These are phyloP conservation scores for Phaffomyces opuntiae DNA, from an alignment of 805 yeast species.

Conservation along the genomic window DNA sequence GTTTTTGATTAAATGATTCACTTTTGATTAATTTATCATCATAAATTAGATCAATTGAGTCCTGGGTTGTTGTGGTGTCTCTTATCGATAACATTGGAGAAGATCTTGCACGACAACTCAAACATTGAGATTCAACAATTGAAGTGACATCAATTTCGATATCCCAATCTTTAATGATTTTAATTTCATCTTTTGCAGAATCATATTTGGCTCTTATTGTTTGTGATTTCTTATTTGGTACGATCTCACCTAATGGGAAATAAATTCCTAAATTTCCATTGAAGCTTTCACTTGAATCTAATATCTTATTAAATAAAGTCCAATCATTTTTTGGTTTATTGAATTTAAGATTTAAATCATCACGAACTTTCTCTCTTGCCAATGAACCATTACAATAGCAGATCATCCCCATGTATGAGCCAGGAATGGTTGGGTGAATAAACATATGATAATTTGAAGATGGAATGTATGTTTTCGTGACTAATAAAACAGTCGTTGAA, in stretches of 20 bases:
- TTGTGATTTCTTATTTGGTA: slow-evolving; percentile 71
- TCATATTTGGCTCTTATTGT: slow-evolving; percentile 44
- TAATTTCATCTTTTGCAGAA: slow-evolving; percentile 21
- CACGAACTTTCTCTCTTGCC: slow-evolving; percentile 73
- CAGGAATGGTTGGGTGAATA: slow-evolving; percentile 74
- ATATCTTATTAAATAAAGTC: slow-evolving; percentile 52
- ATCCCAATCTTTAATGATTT: slow-evolving; percentile 36
- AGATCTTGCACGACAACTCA: slow-evolving; percentile 73
- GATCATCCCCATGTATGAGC: slow-evolving; percentile 87
- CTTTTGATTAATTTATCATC: slow-evolving; percentile 25
- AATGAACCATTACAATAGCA: slow-evolving; percentile 89
- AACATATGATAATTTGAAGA: slow-evolving; percentile 80
- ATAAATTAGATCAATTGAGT: slow-evolving; percentile 20
- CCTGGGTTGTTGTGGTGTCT: neutral
- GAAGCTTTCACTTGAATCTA: slow-evolving; percentile 30
- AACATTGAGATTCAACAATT: slow-evolving; percentile 81
- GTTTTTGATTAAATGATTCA: slow-evolving; percentile 33
- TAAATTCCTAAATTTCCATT: slow-evolving; percentile 61
- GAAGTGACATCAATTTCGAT: slow-evolving; percentile 61
- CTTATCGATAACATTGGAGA: slow-evolving; percentile 60
- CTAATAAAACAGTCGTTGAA: slow-evolving; percentile 79
- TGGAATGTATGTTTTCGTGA: slow-evolving; percentile 72
- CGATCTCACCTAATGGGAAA: slow-evolving; percentile 87
- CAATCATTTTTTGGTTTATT: slow-evolving; percentile 35
- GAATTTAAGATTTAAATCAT: slow-evolving; percentile 46